Percentiles rank a stretch among this genome's conserved stretches.
These are phyloP conservation scores for Limnomonas spitsbergensis DNA, from an alignment of 139 green algal genomes.

Conservation along the genomic window DNA sequence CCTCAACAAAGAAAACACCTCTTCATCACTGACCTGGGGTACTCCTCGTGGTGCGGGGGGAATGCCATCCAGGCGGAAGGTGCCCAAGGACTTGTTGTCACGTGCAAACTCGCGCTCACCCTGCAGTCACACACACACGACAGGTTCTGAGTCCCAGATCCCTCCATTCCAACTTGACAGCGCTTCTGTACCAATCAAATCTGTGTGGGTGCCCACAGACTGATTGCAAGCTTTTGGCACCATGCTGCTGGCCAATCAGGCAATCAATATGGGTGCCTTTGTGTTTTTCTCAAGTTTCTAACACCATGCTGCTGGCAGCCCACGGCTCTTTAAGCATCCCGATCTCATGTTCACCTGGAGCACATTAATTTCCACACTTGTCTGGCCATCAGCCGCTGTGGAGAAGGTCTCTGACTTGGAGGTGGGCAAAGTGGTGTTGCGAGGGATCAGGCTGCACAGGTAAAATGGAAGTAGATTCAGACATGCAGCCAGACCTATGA, in stretches of 20 bases:
- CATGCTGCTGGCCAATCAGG: too few relatives aligned
- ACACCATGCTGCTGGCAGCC: too few relatives aligned
- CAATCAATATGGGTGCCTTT: too few relatives aligned
- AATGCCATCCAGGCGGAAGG: slow-evolving; percentile 95
- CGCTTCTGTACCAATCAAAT: background rate
- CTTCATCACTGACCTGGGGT: slow-evolving; percentile 76
- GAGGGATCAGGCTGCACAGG: slow-evolving; percentile 91
- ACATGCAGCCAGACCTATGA: too few relatives aligned
- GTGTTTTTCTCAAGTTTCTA: too few relatives aligned
- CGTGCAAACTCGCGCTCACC: slow-evolving; percentile 78
- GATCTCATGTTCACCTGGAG: too few relatives aligned
- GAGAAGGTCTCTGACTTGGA: slow-evolving; percentile 96
- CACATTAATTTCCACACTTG: slow-evolving; percentile 97
- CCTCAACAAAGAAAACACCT: slow-evolving; percentile 1
- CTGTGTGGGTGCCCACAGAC: slow-evolving; percentile 50
- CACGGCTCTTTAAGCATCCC: too few relatives aligned
- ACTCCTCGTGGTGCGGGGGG: slow-evolving; percentile 91
- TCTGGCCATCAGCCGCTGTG: slow-evolving; percentile 94
- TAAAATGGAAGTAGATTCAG: too few relatives aligned
- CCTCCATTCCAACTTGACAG: background rate
- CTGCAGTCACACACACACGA: too few relatives aligned
- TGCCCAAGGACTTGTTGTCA: slow-evolving; percentile 97
- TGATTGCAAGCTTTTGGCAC: too few relatives aligned
- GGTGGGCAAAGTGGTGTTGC: slow-evolving; percentile 97
- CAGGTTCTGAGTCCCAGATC: background rate